Evolutionary conservation across 2,329 filamentous ascomycete species (phyloP).

Genomic region (Chaetomium sp.): DNA sequence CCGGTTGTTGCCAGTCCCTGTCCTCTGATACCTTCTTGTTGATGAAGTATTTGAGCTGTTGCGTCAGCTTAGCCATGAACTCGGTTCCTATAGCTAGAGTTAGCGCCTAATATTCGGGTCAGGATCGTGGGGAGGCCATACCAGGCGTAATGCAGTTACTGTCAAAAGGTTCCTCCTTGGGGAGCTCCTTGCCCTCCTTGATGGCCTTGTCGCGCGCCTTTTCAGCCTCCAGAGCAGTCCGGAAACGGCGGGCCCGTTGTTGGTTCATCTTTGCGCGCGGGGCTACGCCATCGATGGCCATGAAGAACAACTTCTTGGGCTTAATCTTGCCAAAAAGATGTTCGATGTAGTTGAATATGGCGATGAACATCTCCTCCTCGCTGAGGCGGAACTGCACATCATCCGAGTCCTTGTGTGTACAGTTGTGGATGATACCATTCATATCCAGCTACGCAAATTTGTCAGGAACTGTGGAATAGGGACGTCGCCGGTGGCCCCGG

Average conservation of each 20-base stretch:
- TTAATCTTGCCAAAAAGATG: slow-evolving; percentile 99
- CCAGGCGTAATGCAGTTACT: slow-evolving; percentile 99
- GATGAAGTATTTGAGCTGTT: slow-evolving; percentile 96
- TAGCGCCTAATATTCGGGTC: slow-evolving; percentile 6
- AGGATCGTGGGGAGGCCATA: slow-evolving; percentile 33
- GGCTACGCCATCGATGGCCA: slow-evolving; percentile 98
- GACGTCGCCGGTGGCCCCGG: slow-evolving; percentile 25
- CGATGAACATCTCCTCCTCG: slow-evolving; percentile 99
- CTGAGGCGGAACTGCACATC: slow-evolving; percentile 89
- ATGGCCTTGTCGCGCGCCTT: slow-evolving; percentile 90
- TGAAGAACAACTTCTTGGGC: slow-evolving; percentile 97
- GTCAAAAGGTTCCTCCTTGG: slow-evolving; percentile 93
- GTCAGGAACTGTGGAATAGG: slow-evolving; percentile 41
- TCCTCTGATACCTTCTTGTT: slow-evolving; percentile 99
- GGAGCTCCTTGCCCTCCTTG: slow-evolving; percentile 84
- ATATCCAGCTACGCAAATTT: slow-evolving; percentile 69
- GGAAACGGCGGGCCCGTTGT: slow-evolving; percentile 91
- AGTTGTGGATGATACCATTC: slow-evolving; percentile 99
- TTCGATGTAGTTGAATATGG: slow-evolving; percentile 99
- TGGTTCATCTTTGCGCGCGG: slow-evolving; percentile 99
- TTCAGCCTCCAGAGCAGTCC: slow-evolving; percentile 90
- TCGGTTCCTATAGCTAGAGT: slow-evolving; percentile 61
- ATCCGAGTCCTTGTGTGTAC: slow-evolving; percentile 94
- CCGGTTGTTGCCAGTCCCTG: slow-evolving; percentile 94
- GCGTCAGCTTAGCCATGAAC: slow-evolving; percentile 96